phyloP scores from a whole-genome alignment of 2,329 filamentous ascomycete genomes.

The Penicillium olsonii region DNA sequence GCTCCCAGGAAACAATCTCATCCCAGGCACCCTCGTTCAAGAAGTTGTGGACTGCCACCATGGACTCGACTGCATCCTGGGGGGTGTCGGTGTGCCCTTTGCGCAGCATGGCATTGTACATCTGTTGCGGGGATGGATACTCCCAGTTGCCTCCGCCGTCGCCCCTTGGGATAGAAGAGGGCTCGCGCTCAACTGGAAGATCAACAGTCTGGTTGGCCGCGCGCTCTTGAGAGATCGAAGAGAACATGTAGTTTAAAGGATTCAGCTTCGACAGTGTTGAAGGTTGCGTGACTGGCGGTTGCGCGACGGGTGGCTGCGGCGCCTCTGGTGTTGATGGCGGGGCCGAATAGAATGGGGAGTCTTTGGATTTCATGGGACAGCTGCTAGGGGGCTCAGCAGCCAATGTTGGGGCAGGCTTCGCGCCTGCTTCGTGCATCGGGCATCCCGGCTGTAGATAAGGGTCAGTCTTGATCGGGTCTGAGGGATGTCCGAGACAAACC shows the following conservation, averaged over 20 bases:
- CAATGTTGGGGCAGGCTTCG: constrained; percentile 29
- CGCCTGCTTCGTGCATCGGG: constrained; percentile 64
- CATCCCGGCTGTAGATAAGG: constrained; percentile 59
- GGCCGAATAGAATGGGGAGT: constrained; percentile 49
- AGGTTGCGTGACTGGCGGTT: constrained; percentile 29
- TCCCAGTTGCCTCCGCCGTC: constrained; percentile 80
- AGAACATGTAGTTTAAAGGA: constrained; percentile 94
- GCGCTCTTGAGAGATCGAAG: constrained; percentile 76
- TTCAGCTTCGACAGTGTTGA: constrained; percentile 68
- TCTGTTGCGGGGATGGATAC: constrained; percentile 97
- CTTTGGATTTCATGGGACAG: constrained; percentile 53
- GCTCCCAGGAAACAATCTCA: constrained; percentile 93
- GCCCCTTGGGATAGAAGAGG: constrained; percentile 87
- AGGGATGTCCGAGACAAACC: constrained; percentile 45
- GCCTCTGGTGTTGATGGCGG: constrained; percentile 34
- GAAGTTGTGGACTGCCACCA: constrained; percentile 98
- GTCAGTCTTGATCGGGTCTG: constrained; percentile 18
- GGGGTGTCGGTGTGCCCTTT: constrained; percentile 97
- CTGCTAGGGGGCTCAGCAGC: constrained; percentile 34
- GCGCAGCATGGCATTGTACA: constrained; percentile 97
- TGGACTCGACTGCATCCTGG: constrained; percentile 87
- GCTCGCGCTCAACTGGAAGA: constrained; percentile 78
- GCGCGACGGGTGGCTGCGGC: constrained; percentile 32
- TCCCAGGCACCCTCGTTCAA: constrained; percentile 96
- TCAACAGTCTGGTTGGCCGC: constrained; percentile 70